Base-by-base conservation (phyloP, 2,329 filamentous ascomycete species). In the Lachnellula suecica region DNA sequence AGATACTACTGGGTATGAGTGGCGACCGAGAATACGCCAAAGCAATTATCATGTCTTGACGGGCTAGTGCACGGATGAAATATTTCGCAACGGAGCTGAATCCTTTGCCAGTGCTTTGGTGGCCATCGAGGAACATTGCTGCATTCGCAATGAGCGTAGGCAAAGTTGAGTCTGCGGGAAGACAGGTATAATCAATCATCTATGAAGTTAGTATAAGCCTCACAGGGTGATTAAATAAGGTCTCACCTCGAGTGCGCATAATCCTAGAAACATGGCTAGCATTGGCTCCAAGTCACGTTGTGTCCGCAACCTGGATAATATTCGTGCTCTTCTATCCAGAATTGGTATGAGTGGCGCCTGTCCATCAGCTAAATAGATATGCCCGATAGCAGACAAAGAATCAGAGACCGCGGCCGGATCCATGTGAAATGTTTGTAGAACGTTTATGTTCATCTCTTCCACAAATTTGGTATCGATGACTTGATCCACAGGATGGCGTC, bases 381-480 rank as follows among this genome's bases (percentile, higher is more conserved):
- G 60, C 1, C 67, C 67, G 35, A 68, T 66, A 8, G 63, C 65
- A 20, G 60, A 67, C 10, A 69, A 51, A 1, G 62, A 53, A 34
- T 69, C 66, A 7, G 59, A 59, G n/a, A 68, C 59, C 7, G 60
- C 60, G 11, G 56, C 54, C 8, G 66, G 65, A 35, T 63, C 64
- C 8, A 60, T 53, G 40, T 69, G 64, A 19, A 69, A 58, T 15
- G 68, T 59, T 49, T 61, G 48, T 13, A 69, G 42, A 2, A 67
- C 63, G 46, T 61, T 60, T 15, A 64, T 59, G 42, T 69, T 69
- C 67, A 68, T 68, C 56, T 69, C 66, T 24, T 63, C 45, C 20
- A 68, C 59, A 37, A 69, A 69, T 38, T 68, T 65, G 4, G 53
- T 40, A 17, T 63, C 60, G n/a, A 69, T 65, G 35, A 64, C 59